Conservation (phyloP, 2,329 filamentous ascomycete genomes). For the Alternaria consortialis region DNA sequence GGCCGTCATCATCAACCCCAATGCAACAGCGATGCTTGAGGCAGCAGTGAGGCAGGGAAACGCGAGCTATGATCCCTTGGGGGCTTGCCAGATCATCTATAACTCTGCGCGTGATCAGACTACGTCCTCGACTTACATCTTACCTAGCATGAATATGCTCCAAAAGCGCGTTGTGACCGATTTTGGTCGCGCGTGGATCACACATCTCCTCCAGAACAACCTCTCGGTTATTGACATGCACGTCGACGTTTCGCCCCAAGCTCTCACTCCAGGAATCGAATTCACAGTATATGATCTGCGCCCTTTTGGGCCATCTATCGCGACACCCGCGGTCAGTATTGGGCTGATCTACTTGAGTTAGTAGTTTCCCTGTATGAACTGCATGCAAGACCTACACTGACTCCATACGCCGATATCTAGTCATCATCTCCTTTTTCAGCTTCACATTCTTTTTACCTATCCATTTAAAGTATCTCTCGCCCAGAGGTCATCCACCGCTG, state of each 20-base stretch:
- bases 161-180: constrained; percentile 54
- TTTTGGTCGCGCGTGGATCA: constrained; percentile 61
- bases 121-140: constrained; percentile 61
- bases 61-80: constrained; percentile 67
- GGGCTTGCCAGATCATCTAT: constrained; percentile 65
- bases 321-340: constrained; percentile 67
- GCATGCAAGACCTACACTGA: not conserved
- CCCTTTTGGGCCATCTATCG: constrained; percentile 64
- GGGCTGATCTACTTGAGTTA: constrained; percentile 62
- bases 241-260: constrained; percentile 60
- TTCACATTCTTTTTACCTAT: constrained; percentile 72
- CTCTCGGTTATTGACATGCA: constrained; percentile 45
- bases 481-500: constrained; percentile 65
- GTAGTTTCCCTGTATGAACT: not conserved
- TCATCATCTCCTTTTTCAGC: constrained; percentile 72
- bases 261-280: constrained; percentile 64
- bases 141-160: constrained; percentile 60
- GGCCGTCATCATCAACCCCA: constrained; percentile 69
- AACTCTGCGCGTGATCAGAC: constrained; percentile 66
- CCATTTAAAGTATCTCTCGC: constrained; percentile 66
- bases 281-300: constrained; percentile 66
- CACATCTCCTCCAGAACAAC: constrained; percentile 28
- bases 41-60: constrained; percentile 64
- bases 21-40: constrained; percentile 67
- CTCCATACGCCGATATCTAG: constrained; percentile 55